Conservation (phyloP, 2,329 filamentous ascomycete genomes). For the Sclerotiophoma versabilis region DNA sequence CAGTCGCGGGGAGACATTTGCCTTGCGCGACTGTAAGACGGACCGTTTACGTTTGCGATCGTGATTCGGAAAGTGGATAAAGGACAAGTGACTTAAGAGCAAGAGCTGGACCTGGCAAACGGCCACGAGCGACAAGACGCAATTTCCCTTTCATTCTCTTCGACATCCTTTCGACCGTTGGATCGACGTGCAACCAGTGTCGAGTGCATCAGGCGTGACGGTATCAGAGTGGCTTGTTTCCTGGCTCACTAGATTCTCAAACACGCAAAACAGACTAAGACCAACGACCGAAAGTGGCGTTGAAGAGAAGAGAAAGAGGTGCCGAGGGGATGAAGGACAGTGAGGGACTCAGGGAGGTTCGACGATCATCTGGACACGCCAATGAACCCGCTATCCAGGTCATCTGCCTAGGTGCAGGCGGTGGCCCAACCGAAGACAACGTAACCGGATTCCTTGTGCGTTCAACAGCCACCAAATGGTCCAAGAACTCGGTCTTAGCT, state of each 20-base stretch:
- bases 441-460: constrained; percentile 89
- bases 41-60: background rate
- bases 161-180: background rate
- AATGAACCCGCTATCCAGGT: constrained; percentile 56
- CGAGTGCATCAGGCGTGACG: background rate
- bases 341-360: constrained; percentile 46
- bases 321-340: constrained; percentile 51
- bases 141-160: background rate
- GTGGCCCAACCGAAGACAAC: constrained; percentile 88
- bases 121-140: background rate
- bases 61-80: background rate
- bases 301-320: background rate
- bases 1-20: background rate
- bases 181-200: background rate
- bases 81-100: background rate
- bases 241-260: background rate
- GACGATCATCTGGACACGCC: constrained; percentile 45
- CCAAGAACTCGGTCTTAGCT: constrained; percentile 82
- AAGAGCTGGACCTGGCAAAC: background rate
- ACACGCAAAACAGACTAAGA: background rate
- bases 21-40: background rate
- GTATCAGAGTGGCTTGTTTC: background rate
- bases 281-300: background rate
- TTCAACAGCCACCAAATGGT: constrained; percentile 79
- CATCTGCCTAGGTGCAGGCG: constrained; percentile 76